These are phyloP conservation scores for Mycena polygramma DNA, from an alignment of 768 basidiomycete species.

Conservation along the genomic window DNA sequence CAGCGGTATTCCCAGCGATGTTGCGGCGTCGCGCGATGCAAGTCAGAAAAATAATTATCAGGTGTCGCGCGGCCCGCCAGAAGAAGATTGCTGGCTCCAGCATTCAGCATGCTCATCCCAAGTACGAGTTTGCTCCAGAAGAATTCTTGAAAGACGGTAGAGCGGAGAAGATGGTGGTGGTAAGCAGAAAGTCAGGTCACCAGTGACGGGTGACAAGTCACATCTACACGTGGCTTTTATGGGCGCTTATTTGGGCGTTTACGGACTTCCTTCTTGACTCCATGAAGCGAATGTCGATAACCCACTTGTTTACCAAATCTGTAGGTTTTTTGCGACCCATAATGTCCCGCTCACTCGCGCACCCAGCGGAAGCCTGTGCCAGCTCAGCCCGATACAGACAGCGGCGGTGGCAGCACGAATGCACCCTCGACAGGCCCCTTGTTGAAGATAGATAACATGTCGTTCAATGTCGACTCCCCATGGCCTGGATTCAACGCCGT, in stretches of 20 bases:
- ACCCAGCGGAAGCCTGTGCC: too few relatives aligned
- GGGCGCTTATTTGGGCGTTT: too few relatives aligned
- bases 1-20: too few relatives aligned
- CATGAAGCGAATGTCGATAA: conserved; percentile 8
- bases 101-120: too few relatives aligned
- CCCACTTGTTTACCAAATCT: not conserved
- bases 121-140: too few relatives aligned
- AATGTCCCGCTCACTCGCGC: too few relatives aligned
- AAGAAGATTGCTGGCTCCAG: too few relatives aligned
- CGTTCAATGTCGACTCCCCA: not conserved
- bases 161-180: not conserved
- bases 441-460: conserved; percentile 19
- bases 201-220: not conserved
- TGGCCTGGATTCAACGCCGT: conserved; percentile 62
- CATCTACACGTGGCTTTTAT: not conserved
- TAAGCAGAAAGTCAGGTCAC: not conserved
- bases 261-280: not conserved
- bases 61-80: too few relatives aligned
- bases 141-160: too few relatives aligned
- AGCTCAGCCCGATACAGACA: too few relatives aligned
- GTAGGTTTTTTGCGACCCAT: not conserved
- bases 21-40: too few relatives aligned
- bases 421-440: not conserved
- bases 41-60: too few relatives aligned
- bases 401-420: not conserved